Percentiles rank a stretch among this genome's conserved stretches.
phyloP scores from a whole-genome alignment of 768 basidiomycete genomes.

The Postia placenta region DNA sequence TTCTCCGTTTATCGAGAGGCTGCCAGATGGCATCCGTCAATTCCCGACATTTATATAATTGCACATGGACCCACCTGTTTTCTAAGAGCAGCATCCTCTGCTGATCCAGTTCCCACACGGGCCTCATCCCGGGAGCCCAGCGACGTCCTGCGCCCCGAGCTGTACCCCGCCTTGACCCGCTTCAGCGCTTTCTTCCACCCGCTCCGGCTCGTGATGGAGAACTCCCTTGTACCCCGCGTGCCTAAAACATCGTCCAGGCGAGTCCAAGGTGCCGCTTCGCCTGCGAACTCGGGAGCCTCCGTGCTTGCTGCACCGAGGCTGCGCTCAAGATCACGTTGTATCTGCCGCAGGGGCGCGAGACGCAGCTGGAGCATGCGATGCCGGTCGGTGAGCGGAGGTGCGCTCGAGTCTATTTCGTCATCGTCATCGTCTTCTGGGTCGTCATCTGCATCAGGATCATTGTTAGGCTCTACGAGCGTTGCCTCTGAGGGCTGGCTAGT shows the following conservation, averaged over 20 bases:
- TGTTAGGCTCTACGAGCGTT: background rate
- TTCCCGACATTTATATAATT: background rate
- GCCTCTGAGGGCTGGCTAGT: background rate
- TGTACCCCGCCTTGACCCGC: constrained; percentile 13
- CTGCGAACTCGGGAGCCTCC: constrained; percentile 26
- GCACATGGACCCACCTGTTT: background rate
- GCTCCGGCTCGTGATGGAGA: constrained; percentile 18
- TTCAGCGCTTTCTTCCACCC: constrained; percentile 23
- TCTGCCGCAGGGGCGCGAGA: constrained; percentile 45
- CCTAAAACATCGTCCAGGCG: background rate
- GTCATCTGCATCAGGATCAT: background rate
- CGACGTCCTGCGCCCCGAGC: constrained; percentile 5
- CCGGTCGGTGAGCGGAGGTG: constrained; percentile 42
- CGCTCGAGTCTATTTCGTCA: constrained; percentile 1
- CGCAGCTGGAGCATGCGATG: constrained; percentile 52
- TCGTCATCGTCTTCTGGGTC: constrained; percentile 1
- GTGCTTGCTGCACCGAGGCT: constrained; percentile 51
- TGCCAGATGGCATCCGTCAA: background rate
- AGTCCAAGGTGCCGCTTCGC: constrained; percentile 12
- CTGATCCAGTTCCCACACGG: constrained; percentile 1
- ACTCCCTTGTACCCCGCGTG: constrained; percentile 17
- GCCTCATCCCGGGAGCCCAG: constrained; percentile 10
- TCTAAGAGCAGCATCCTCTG: constrained; percentile 1
- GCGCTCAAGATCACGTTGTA: constrained; percentile 55
- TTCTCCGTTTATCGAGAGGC: background rate